Conservation (phyloP, 192 early-diverging fungal species). For the Backusella westeae region DNA sequence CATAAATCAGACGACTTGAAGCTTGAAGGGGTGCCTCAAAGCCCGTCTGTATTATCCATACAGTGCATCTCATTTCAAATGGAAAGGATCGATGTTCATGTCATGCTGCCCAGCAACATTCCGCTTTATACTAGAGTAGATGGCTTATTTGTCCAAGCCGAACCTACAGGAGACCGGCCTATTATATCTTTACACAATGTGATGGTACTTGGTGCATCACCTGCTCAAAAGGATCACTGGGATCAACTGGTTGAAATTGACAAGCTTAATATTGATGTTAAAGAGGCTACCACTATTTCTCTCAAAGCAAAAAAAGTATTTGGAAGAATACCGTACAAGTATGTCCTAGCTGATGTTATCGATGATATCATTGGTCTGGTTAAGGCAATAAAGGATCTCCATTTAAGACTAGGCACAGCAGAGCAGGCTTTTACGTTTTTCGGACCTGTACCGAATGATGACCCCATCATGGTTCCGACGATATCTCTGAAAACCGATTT, state of each 20-base stretch:
- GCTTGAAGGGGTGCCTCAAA: no score
- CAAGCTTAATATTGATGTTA: not conserved
- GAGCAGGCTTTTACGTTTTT: not conserved
- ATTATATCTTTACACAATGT: not conserved
- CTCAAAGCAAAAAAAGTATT: not conserved
- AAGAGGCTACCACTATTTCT: no score
- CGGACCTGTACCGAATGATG: slow-evolving; percentile 11
- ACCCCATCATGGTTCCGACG: not conserved
- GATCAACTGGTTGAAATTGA: not conserved
- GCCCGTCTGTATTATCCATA: not conserved
- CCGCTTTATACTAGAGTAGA: slow-evolving; percentile 1
- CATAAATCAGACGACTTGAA: not conserved
- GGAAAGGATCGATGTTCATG: not conserved
- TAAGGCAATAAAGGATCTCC: slow-evolving; percentile 23
- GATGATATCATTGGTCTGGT: slow-evolving; percentile 8
- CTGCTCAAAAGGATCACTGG: not conserved
- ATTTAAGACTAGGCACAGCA: not conserved
- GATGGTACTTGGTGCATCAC: not conserved
- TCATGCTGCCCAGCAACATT: not conserved
- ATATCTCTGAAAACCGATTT: slow-evolving; percentile 1
- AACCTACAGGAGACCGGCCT: not conserved
- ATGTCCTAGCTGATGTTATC: slow-evolving; percentile 19
- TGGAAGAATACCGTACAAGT: slow-evolving; percentile 26
- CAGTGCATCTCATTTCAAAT: not conserved
- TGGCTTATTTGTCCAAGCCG: not conserved